phyloP scores from a whole-genome alignment of 2,329 filamentous ascomycete species.

The Fusarium staphyleae region DNA sequence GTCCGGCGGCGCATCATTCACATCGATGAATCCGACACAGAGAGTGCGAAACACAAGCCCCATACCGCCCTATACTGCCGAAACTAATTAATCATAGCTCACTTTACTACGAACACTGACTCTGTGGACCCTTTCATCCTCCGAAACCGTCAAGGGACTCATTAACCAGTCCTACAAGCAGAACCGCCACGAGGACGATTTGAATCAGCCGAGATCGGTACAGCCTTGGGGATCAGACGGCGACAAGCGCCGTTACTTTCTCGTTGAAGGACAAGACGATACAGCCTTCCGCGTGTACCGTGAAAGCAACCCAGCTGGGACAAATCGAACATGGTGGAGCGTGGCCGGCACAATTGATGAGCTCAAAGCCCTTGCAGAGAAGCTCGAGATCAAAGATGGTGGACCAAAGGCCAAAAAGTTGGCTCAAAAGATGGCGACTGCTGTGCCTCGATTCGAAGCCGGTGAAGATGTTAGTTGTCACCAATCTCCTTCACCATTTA shows the following conservation, averaged over 20 bases:
- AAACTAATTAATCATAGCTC: slow-evolving; percentile 62
- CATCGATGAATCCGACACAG: slow-evolving; percentile 80
- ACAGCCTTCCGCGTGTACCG: slow-evolving; percentile 93
- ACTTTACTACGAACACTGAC: slow-evolving; percentile 82
- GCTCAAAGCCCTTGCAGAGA: slow-evolving; percentile 75
- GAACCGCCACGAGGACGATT: slow-evolving; percentile 77
- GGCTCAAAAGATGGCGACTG: slow-evolving; percentile 76
- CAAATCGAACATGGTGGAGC: slow-evolving; percentile 87
- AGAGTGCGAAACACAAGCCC: slow-evolving; percentile 63
- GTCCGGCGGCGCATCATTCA: slow-evolving; percentile 80
- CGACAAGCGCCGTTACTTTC: slow-evolving; percentile 90
- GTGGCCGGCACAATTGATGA: slow-evolving; percentile 92
- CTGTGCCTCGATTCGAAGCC: slow-evolving; percentile 88
- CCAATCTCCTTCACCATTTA: not conserved
- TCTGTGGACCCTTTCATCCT: slow-evolving; percentile 88
- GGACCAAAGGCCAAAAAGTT: slow-evolving; percentile 82
- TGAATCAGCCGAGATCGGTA: slow-evolving; percentile 87
- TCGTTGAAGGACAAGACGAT: slow-evolving; percentile 93
- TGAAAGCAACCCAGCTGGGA: slow-evolving; percentile 83
- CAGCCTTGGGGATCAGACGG: slow-evolving; percentile 91
- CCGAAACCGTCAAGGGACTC: slow-evolving; percentile 79
- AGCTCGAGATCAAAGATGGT: slow-evolving; percentile 77
- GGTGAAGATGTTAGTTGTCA: slow-evolving; percentile 78
- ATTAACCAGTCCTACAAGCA: slow-evolving; percentile 92
- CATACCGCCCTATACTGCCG: slow-evolving; percentile 4